phyloP scores from a whole-genome alignment of 352 stramenopile species.

The Elongisporangium anandrum region DNA sequence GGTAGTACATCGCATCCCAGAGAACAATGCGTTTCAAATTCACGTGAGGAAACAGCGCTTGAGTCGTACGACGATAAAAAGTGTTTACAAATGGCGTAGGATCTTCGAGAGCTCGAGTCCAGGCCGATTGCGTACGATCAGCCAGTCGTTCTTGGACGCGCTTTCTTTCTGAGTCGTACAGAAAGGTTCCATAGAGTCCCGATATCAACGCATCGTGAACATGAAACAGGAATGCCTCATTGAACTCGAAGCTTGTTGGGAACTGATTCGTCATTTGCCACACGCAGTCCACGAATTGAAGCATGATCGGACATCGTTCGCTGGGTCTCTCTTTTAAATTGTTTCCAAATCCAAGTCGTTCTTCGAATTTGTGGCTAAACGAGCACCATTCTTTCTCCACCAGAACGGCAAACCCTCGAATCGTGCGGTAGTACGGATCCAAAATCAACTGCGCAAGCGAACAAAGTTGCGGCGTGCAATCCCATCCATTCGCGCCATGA shows the following conservation, averaged over 20 bases:
- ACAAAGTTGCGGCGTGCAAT: constrained; percentile 54
- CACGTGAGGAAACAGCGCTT: constrained; percentile 47
- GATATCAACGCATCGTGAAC: constrained; percentile 46
- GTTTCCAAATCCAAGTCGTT: constrained; percentile 50
- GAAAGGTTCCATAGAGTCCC: constrained; percentile 44
- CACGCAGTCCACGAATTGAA: constrained; percentile 60
- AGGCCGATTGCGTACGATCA: constrained; percentile 52
- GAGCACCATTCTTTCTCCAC: constrained; percentile 66
- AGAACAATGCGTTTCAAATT: constrained; percentile 58
- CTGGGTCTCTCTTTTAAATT: constrained; percentile 40
- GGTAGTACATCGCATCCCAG: constrained; percentile 59
- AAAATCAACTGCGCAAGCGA: constrained; percentile 55
- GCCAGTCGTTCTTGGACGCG: constrained; percentile 45
- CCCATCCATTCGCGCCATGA: constrained; percentile 66
- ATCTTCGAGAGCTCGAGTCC: constrained; percentile 43
- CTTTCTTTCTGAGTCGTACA: constrained; percentile 57
- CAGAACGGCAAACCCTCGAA: constrained; percentile 52
- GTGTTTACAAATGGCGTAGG: constrained; percentile 32
- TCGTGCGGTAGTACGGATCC: constrained; percentile 64
- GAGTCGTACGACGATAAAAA: constrained; percentile 40
- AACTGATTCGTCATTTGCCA: constrained; percentile 67
- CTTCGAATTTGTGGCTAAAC: constrained; percentile 76
- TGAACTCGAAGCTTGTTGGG: constrained; percentile 59
- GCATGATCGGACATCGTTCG: constrained; percentile 57
- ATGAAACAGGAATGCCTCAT: constrained; percentile 51